A percentile compares a stretch with the other conserved stretches of the same genome.
These are phyloP conservation scores for Coffea eugenioides DNA, from an alignment of 257 asterid genomes.

Conservation along the genomic window DNA sequence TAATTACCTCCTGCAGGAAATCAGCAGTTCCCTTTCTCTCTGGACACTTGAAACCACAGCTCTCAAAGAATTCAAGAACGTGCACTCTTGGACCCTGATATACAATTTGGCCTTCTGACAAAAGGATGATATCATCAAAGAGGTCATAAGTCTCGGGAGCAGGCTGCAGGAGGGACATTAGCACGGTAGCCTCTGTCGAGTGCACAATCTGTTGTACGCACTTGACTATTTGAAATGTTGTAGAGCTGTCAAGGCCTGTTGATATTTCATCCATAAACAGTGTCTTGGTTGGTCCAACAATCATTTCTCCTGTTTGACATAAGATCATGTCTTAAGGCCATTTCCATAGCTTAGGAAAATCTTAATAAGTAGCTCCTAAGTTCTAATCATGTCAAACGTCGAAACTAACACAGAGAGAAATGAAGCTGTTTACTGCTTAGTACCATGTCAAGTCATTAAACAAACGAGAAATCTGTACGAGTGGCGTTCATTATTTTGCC, in stretches of 20 bases:
- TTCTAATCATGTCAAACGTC: too few relatives aligned
- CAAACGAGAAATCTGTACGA: neutral
- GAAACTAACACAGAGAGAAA: neutral
- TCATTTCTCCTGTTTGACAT: conserved; percentile 61
- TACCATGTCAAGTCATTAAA: neutral
- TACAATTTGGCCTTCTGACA: conserved; percentile 66
- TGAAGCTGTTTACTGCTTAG: neutral
- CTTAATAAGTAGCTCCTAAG: neutral
- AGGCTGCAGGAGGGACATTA: conserved; percentile 80
- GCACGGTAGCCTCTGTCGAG: conserved; percentile 51
- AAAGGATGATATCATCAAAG: conserved; percentile 66
- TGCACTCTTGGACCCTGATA: conserved; percentile 67
- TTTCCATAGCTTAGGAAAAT: neutral
- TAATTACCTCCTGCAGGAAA: conserved; percentile 71
- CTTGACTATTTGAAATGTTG: conserved; percentile 67
- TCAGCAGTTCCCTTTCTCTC: conserved; percentile 79
- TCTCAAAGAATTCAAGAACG: conserved; percentile 56
- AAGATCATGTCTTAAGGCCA: neutral
- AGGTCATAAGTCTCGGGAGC: conserved; percentile 71
- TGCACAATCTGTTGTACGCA: conserved; percentile 67
- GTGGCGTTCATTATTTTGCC: neutral
- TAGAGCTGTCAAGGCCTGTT: conserved; percentile 77
- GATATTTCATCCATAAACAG: conserved; percentile 79
- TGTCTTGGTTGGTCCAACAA: conserved; percentile 69
- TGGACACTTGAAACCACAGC: conserved; percentile 67